Percentiles rank a stretch among this genome's conserved stretches.
Conservation (phyloP, 768 basidiomycete genomes). For the Calocybe indica region DNA sequence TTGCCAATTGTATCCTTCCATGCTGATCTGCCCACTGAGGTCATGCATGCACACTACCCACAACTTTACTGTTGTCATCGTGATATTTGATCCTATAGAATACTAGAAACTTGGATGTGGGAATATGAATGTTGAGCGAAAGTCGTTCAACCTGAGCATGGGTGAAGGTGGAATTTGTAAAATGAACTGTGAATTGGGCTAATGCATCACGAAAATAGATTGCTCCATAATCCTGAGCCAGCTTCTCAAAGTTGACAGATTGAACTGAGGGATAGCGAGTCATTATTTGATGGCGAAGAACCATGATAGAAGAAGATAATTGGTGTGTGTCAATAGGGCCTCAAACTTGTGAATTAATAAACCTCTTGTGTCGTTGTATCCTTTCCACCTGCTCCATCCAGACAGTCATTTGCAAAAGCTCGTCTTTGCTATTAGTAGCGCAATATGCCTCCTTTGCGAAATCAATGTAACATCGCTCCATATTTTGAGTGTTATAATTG, state of each 20-base stretch:
- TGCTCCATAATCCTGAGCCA: slow-evolving; percentile 17
- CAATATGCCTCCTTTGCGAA: slow-evolving; percentile 29
- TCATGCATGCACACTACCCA: slow-evolving; percentile 24
- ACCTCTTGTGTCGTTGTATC: slow-evolving; percentile 15
- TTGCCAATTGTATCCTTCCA: slow-evolving; percentile 9
- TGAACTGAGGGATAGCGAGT: too few relatives aligned
- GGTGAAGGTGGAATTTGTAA: slow-evolving; percentile 9
- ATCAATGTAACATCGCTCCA: slow-evolving; percentile 36
- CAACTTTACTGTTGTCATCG: slow-evolving; percentile 10
- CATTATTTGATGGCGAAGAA: too few relatives aligned
- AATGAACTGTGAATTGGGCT: slow-evolving; percentile 14
- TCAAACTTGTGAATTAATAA: slow-evolving; percentile 18
- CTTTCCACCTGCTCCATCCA: slow-evolving; percentile 30
- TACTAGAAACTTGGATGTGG: slow-evolving; percentile 17
- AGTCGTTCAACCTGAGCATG: slow-evolving; percentile 7
- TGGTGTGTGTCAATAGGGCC: too few relatives aligned
- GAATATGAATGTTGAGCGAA: slow-evolving; percentile 9
- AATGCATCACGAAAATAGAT: slow-evolving; percentile 17
- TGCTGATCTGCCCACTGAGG: slow-evolving; percentile 7
- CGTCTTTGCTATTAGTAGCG: slow-evolving; percentile 28
- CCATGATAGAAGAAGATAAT: too few relatives aligned
- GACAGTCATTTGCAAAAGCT: slow-evolving; percentile 29
- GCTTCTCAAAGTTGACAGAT: too few relatives aligned
- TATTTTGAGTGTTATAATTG: slow-evolving; percentile 32
- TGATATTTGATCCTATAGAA: slow-evolving; percentile 26